These are phyloP conservation scores for Zygotorulaspora mrakii DNA, from an alignment of 1,139 yeast genomes.

Conservation along the genomic window DNA sequence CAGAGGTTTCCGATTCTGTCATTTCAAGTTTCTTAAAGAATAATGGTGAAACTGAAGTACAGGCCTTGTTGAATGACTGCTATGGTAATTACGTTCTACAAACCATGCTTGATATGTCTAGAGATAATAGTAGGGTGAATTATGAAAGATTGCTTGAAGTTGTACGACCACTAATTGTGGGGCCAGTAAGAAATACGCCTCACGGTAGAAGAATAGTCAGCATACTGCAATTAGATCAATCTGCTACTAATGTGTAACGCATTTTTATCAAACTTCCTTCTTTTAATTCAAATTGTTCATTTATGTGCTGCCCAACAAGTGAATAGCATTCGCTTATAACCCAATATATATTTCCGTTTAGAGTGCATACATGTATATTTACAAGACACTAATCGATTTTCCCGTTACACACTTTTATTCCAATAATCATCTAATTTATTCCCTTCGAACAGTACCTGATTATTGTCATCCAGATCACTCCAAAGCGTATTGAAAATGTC, in stretches of 20 bases:
- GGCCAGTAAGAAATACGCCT: constrained; percentile 68
- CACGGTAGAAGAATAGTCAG: constrained; percentile 83
- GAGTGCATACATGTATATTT: background rate
- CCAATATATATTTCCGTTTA: background rate
- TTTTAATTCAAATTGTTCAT: too few species aligned
- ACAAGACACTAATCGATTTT: background rate
- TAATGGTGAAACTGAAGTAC: constrained; percentile 45
- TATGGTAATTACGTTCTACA: constrained; percentile 87
- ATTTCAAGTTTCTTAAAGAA: constrained; percentile 44
- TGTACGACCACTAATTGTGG: constrained; percentile 57
- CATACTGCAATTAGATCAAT: constrained; percentile 24
- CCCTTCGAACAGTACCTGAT: constrained; percentile 8
- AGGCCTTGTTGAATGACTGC: constrained; percentile 51
- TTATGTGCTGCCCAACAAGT: background rate
- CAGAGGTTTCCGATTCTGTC: constrained; percentile 43
- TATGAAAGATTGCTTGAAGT: constrained; percentile 50
- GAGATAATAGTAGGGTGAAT: constrained; percentile 40
- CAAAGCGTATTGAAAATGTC: constrained; percentile 32
- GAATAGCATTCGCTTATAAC: too few species aligned
- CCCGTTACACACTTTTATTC: background rate
- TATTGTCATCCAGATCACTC: constrained; percentile 27
- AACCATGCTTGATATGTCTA: constrained; percentile 75
- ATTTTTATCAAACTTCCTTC: too few species aligned
- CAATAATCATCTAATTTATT: constrained; percentile 2
- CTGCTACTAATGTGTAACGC: too few species aligned